A percentile compares a stretch with the other conserved stretches of the same genome.
Evolutionary conservation across 164 flowering plant genomes (phyloP).

Genomic region (Chloranthus sessilifolius): DNA sequence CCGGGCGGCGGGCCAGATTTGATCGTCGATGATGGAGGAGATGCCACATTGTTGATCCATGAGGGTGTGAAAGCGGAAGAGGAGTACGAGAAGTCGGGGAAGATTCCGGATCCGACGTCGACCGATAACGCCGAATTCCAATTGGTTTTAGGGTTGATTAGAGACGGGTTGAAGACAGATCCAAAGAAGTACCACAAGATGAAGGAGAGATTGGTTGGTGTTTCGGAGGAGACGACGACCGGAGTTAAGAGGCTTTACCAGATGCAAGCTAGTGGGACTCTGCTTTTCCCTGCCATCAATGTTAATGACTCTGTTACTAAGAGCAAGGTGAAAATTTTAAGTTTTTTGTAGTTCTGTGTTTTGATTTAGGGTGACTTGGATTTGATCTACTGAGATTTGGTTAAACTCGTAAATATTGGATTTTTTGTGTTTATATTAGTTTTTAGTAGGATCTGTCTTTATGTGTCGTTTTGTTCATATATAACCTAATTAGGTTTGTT

Average conservation of each 20-base stretch:
- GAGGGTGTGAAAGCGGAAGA: slow-evolving; percentile 22
- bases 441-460: too few species aligned
- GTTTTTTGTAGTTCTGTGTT: too few species aligned
- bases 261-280: slow-evolving; percentile 18
- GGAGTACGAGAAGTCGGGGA: slow-evolving; percentile 13
- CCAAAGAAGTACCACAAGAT: slow-evolving; percentile 25
- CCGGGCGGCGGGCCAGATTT: slow-evolving; percentile 19
- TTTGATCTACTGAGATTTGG: too few species aligned
- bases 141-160: slow-evolving; percentile 23
- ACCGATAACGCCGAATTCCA: slow-evolving; percentile 34
- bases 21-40: slow-evolving; percentile 25
- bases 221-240: slow-evolving; percentile 25
- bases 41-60: slow-evolving; percentile 16
- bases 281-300: slow-evolving; percentile 19
- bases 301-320: slow-evolving; percentile 14
- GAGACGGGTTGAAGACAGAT: slow-evolving; percentile 25
- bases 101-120: slow-evolving; percentile 24
- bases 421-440: too few species aligned
- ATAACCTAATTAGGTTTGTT: too few species aligned
- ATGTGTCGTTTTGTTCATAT: too few species aligned
- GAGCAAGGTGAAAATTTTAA: too few species aligned
- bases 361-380: too few species aligned
- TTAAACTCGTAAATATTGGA: too few species aligned
- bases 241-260: slow-evolving; percentile 25
- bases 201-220: slow-evolving; percentile 27